Base-by-base conservation (phyloP, 371 early-diverging fungal genomes). In the Haplosporangium sp. region DNA sequence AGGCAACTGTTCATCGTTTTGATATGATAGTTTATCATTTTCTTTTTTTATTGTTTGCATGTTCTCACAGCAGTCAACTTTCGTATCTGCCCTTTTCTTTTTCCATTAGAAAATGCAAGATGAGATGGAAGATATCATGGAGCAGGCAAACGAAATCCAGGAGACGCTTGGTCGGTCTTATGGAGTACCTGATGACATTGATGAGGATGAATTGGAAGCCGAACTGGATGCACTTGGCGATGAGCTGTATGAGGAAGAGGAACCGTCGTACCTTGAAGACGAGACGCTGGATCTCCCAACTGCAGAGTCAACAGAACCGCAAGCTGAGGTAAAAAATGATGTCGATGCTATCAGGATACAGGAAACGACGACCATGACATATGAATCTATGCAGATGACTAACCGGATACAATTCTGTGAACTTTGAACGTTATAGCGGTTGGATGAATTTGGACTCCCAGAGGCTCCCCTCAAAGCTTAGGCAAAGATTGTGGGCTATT, bases 161-260 rank as follows among this genome's bases (percentile, higher is more conserved):
- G 98, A 98, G 82, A 86, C 94, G 16, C 77, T 98, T 64, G 95
- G 95, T 14, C 84, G 97, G 64, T 91, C 94, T 11, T 98, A 98
- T 82, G 92, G 92, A 29, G 69, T 96, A 16, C 98, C 99, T 6
- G 98, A 97, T 43, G 97, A 96, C 58, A 82, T 98, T 59, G 96
- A 98, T 62, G 99, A 98, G 65, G 93, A 87, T n/a, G 98, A 98
- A 56, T 81, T 98, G 54, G 98, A 97, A 85, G 99, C 99, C 87
- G 99, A 98, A 86, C 83, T 98, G 84, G 97, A 98, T 71, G 98
- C 97, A 0, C 87, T 98, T 62, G 96, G 95, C 8, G 96, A 96
- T 72, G 98, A 98, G 55, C 69, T 96, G 57, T 81, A 91, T 64
- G 96, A 96, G 54, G 94, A 94, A 45, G 95, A 92, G 48, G 91